Base-by-base conservation (phyloP, 2,329 filamentous ascomycete genomes). In the Samsoniella hepiali region DNA sequence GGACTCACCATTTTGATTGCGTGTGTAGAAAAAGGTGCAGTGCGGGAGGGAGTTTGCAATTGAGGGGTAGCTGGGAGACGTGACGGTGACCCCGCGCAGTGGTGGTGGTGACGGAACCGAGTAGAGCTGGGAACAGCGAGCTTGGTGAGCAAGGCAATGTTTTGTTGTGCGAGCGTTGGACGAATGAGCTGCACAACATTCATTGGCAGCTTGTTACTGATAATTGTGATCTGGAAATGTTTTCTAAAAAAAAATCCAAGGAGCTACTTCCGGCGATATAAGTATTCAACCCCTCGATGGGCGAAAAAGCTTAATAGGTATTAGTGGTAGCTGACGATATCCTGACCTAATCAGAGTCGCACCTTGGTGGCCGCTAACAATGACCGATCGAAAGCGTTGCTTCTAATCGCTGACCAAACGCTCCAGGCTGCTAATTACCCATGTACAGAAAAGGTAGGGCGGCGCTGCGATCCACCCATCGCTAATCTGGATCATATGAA, bases 301-400 rank as follows among this genome's bases (percentile, higher is more conserved):
- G 22, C 34, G 2, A n/a, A 38, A 44, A 45, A 55, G 49, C 40
- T 32, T 40, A 55, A 38, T 51, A 15, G 13, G 17, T 27, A 55
- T 45, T 54, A 45, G 58, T 17, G 47, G 36, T 17, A 53, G 58
- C 58, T 62, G 58, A 62, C 58, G 13, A 53, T 45, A 62, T 55
- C 58, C 58, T 62, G 58, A 62, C 58, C 50, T 62, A 62, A 62
- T 62, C 58, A 55, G 22, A 42, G 58, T 13, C 42, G 32, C 10
- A 29, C 3, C 22, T 9, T 17, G 53, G 5, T 45, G 54, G 32
- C 31, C 54, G 15, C 57, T 59, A 58, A 29, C 22, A 22, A 22
- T 22, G 22, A 27, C 56, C 10, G 29, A 32, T 58, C 11, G 29
- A 49, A 49, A 13, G 5, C 42, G 27, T 10, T 17, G 45, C 10